These are phyloP conservation scores for Ophiostoma tasmaniense DNA, from an alignment of 2,329 filamentous ascomycete genomes.

Conservation along the genomic window DNA sequence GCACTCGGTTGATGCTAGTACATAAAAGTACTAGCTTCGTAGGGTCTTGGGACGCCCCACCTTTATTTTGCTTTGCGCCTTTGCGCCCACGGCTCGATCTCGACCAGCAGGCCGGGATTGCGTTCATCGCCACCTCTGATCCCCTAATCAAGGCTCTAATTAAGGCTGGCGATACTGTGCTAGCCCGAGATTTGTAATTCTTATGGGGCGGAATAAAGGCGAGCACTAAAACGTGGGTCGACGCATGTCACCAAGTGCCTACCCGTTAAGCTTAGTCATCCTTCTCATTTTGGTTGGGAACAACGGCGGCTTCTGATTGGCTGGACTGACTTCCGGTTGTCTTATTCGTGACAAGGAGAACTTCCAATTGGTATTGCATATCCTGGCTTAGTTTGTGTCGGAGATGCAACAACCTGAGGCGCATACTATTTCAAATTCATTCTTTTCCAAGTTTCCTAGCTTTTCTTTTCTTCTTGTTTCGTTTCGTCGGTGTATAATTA, in stretches of 20 bases:
- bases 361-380: background rate
- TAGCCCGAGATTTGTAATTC: background rate
- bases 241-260: background rate
- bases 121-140: background rate
- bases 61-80: background rate
- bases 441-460: background rate
- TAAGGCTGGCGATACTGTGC: background rate
- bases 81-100: background rate
- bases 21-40: background rate
- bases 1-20: background rate
- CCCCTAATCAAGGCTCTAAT: too few relatives aligned
- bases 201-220: background rate
- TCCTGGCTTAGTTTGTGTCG: background rate
- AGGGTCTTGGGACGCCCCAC: background rate
- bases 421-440: background rate
- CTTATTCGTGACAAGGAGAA: background rate
- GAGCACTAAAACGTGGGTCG: background rate
- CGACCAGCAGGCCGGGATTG: background rate
- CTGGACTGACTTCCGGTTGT: background rate
- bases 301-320: background rate
- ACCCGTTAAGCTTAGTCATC: background rate
- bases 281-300: background rate
- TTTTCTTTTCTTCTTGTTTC: background rate
- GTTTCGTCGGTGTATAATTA: too few relatives aligned
- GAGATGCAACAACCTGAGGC: background rate